These are phyloP conservation scores for Linnemannia schmuckeri DNA, from an alignment of 192 early-diverging fungal genomes.

Conservation along the genomic window DNA sequence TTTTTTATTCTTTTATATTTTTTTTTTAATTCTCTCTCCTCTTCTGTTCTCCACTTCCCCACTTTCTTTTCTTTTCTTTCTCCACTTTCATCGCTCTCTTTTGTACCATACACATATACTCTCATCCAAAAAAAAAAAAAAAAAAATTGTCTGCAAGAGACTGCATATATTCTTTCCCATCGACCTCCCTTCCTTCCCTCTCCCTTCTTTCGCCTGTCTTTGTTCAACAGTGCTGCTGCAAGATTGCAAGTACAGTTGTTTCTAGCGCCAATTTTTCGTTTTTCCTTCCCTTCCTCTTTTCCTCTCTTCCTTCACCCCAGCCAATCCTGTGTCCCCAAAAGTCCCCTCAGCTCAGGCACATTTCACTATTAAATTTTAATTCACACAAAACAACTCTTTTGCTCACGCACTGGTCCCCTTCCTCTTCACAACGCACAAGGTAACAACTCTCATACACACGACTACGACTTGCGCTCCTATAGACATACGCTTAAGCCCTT, in stretches of 20 bases:
- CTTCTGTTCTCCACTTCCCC: neutral
- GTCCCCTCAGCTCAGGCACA: too few relatives aligned
- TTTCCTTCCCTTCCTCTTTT: neutral
- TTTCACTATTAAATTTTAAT: too few relatives aligned
- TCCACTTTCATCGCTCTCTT: neutral
- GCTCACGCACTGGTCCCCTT: too few relatives aligned
- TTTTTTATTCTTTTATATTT: too few relatives aligned
- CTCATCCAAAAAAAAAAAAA: too few relatives aligned
- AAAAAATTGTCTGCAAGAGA: neutral
- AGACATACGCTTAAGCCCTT: too few relatives aligned
- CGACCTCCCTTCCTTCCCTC: too few relatives aligned
- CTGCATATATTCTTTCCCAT: too few relatives aligned
- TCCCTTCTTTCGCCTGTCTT: neutral
- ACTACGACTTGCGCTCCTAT: too few relatives aligned
- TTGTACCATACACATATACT: neutral
- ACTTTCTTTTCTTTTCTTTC: neutral
- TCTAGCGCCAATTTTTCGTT: neutral
- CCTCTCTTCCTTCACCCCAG: neutral
- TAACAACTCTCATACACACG: too few relatives aligned
- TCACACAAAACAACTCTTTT: too few relatives aligned
- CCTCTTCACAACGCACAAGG: too few relatives aligned
- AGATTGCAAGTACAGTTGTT: neutral
- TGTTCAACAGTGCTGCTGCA: neutral
- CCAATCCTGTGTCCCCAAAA: neutral
- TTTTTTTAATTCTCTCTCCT: neutral